Base-by-base conservation (phyloP, 2,329 filamentous ascomycete genomes). In the Fusarium sp. region DNA sequence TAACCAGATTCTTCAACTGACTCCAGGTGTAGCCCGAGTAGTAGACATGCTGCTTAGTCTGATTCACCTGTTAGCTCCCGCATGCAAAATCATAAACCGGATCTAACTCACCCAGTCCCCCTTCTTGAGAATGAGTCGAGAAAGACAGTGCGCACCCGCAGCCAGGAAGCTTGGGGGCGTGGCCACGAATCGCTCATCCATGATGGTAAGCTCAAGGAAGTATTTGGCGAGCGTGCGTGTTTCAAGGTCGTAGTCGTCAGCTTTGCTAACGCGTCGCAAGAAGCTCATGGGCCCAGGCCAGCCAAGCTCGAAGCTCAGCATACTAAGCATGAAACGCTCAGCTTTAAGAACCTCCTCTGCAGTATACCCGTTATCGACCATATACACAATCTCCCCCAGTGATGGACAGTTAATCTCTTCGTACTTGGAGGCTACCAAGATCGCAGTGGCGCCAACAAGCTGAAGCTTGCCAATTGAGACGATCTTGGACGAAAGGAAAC, bases 261-360 rank as follows among this genome's bases (percentile, higher is more conserved):
- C 95, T 80, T 98, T 98, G 87, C 94, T 98, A 77, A 98, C 95
- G 53, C 94, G 88, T 58, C 95, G 87, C 60, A 99, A 83, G 78
- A 99, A 99, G 80, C 93, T 97, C 94, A 99, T 97, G 2, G 95
- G 95, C 38, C 95, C 95, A n/a, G 95, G 95, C 90, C 92, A 98
- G 48, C 95, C 95, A 49, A 99, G 86, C 77, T 97, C 93, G 73
- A 97, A 99, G 70, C 92, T 86, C 49, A 99, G 86, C 89, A 97
- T 96, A 76, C 87, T 96, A 47, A 99, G 85, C 93, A 99, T 99
- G 80, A 97, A 98, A 11, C 93, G 89, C 78, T 99, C 95, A 1
- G 95, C 95, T 80, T 98, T 97, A 65, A 98, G 84, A 53, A 99
- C 94, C 79, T 98, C 95, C 53, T 97, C 93, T 14, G 86, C 84